These are phyloP conservation scores for Tricladium varicosporioides DNA, from an alignment of 2,329 filamentous ascomycete species.

Conservation along the genomic window DNA sequence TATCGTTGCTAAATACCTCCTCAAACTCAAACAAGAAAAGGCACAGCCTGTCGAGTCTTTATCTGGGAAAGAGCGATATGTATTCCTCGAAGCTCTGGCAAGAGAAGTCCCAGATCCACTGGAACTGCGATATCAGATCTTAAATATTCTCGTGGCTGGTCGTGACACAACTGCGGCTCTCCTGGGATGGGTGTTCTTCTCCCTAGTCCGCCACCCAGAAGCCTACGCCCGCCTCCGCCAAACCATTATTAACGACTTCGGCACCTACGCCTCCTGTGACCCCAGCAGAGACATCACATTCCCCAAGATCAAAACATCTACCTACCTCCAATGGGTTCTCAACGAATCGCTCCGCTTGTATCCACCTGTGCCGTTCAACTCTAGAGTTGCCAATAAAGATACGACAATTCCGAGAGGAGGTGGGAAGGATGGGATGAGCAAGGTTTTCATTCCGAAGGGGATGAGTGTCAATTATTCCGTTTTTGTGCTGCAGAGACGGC, in stretches of 20 bases:
- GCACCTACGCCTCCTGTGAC: conserved; percentile 25
- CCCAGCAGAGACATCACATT: conserved; percentile 14
- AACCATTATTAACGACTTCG: conserved; percentile 36
- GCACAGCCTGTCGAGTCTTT: no score
- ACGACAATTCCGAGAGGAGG: conserved; percentile 37
- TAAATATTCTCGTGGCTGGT: conserved; percentile 44
- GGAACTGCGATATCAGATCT: conserved; percentile 24
- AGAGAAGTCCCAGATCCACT: conserved; percentile 17
- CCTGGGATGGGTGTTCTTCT: conserved; percentile 46
- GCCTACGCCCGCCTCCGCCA: conserved; percentile 42
- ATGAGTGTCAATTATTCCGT: conserved; percentile 11
- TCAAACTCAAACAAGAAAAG: background rate
- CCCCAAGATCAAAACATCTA: conserved; percentile 18
- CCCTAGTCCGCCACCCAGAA: conserved; percentile 38
- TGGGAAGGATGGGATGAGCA: conserved; percentile 32
- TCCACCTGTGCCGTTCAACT: conserved; percentile 51
- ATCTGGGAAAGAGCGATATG: conserved; percentile 33
- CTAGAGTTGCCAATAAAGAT: conserved; percentile 46
- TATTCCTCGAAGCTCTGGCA: conserved; percentile 31
- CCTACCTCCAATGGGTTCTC: conserved; percentile 25
- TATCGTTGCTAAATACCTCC: background rate
- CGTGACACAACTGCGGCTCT: conserved; percentile 54
- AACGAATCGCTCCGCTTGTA: conserved; percentile 42
- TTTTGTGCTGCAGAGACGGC: conserved; percentile 33
- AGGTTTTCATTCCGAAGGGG: conserved; percentile 34